Percentiles rank a stretch among this genome's conserved stretches.
These are phyloP conservation scores for Pinus tabuliformis DNA, from an alignment of 75 land plant species.

Conservation along the genomic window DNA sequence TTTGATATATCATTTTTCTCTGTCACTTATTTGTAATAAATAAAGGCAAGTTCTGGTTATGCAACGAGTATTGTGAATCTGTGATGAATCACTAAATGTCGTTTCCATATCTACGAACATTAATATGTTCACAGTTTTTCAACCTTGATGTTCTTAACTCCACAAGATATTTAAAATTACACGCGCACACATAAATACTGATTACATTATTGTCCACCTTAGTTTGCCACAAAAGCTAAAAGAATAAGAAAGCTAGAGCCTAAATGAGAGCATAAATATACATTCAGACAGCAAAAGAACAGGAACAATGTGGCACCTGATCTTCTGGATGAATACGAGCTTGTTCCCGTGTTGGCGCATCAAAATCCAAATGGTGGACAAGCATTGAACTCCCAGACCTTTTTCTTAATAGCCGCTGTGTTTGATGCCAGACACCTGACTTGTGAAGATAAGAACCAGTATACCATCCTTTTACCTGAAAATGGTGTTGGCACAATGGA, in stretches of 20 bases:
- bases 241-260: neutral
- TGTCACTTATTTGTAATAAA: too few relatives aligned
- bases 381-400: conserved; percentile 42
- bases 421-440: conserved; percentile 94
- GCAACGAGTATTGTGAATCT: too few relatives aligned
- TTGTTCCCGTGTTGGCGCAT: conserved; percentile 95
- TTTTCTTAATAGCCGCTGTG: conserved; percentile 73
- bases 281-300: neutral
- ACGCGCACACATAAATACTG: too few relatives aligned
- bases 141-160: too few relatives aligned
- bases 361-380: conserved; percentile 93
- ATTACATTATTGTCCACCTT: too few relatives aligned
- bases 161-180: too few relatives aligned
- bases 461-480: conserved; percentile 88
- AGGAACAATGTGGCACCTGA: conserved; percentile 43
- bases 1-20: too few relatives aligned
- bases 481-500: neutral
- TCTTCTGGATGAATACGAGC: conserved; percentile 78
- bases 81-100: too few relatives aligned
- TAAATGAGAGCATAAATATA: too few relatives aligned
- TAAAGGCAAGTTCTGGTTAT: too few relatives aligned
- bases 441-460: conserved; percentile 95
- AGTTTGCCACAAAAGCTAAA: neutral
- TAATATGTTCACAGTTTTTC: too few relatives aligned
- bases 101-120: too few relatives aligned